Conservation (phyloP, 1,284 basidiomycete species). For the Papiliotrema nemorosa region DNA sequence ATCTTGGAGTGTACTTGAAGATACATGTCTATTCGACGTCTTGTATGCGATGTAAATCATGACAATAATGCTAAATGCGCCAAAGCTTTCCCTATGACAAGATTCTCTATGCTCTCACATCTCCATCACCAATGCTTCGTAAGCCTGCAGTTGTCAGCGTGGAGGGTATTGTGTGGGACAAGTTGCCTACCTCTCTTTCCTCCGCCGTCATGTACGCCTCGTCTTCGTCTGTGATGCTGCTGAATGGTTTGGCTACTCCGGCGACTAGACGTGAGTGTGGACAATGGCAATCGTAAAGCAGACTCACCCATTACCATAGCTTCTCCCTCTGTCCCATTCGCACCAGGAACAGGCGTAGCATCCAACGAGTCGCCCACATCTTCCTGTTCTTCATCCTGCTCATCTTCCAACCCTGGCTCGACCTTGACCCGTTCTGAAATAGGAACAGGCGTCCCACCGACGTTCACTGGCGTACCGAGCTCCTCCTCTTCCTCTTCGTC, state of each 20-base stretch:
- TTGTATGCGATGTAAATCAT: too few relatives aligned
- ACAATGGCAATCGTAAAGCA: neutral
- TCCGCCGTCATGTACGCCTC: slow-evolving; percentile 48
- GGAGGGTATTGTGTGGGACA: too few relatives aligned
- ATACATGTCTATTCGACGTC: too few relatives aligned
- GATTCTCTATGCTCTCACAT: neutral
- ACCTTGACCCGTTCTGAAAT: slow-evolving; percentile 13
- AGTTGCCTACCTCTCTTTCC: slow-evolving; percentile 47
- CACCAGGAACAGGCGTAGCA: neutral
- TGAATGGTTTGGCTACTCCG: slow-evolving; percentile 39
- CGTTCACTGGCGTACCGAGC: slow-evolving; percentile 19
- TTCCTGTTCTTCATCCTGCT: slow-evolving; percentile 26
- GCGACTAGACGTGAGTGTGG: slow-evolving; percentile 24
- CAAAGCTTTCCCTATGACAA: too few relatives aligned
- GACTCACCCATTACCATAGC: slow-evolving; percentile 27
- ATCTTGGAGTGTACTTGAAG: too few relatives aligned
- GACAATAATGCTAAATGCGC: too few relatives aligned
- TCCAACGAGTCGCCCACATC: slow-evolving; percentile 9
- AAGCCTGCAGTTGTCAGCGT: slow-evolving; percentile 5
- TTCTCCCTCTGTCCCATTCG: neutral
- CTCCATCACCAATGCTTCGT: neutral
- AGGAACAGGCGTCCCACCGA: slow-evolving; percentile 9
- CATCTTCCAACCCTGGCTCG: slow-evolving; percentile 2
- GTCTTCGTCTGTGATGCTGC: slow-evolving; percentile 46
- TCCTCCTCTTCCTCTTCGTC: slow-evolving; percentile 29